Evolutionary conservation across 768 basidiomycete genomes (phyloP).

Genomic region (Gloeophyllum trabeum): DNA sequence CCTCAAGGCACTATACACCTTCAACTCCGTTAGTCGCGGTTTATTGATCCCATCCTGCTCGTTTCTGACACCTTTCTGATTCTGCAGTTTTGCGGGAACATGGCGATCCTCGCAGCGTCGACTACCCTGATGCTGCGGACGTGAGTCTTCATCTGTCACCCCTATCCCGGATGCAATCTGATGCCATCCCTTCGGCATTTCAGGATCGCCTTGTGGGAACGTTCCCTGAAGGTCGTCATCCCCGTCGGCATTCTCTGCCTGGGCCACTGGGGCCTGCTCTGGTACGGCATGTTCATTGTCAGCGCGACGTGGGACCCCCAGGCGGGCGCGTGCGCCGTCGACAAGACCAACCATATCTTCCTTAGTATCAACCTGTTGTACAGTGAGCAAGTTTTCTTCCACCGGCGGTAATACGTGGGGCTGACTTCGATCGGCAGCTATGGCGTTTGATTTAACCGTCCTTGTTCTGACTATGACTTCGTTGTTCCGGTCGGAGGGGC

Average conservation of each 20-base stretch:
- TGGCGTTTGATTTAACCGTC: conserved; percentile 58
- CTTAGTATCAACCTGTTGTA: conserved; percentile 60
- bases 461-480: conserved; percentile 43
- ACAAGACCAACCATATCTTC: conserved; percentile 38
- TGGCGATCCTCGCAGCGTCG: conserved; percentile 53
- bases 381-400: conserved; percentile 30
- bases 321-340: conserved; percentile 35
- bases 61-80: conserved; percentile 1
- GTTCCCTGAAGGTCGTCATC: conserved; percentile 34
- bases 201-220: conserved; percentile 65
- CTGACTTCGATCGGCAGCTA: conserved; percentile 29
- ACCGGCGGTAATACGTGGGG: conserved; percentile 2
- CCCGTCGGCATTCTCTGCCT: conserved; percentile 43
- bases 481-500: conserved; percentile 29
- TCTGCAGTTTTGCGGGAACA: conserved; percentile 47
- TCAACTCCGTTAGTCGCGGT: conserved; percentile 42
- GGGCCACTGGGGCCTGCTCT: conserved; percentile 56
- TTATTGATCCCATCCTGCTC: not conserved
- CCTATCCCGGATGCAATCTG: not conserved
- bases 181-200: conserved; percentile 12
- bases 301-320: conserved; percentile 37
- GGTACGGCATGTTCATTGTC: conserved; percentile 62
- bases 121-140: conserved; percentile 65
- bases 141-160: conserved; percentile 21
- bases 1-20: conserved; percentile 47